Conservation (phyloP, 805 yeast species). For the Pichia paraexigua region DNA sequence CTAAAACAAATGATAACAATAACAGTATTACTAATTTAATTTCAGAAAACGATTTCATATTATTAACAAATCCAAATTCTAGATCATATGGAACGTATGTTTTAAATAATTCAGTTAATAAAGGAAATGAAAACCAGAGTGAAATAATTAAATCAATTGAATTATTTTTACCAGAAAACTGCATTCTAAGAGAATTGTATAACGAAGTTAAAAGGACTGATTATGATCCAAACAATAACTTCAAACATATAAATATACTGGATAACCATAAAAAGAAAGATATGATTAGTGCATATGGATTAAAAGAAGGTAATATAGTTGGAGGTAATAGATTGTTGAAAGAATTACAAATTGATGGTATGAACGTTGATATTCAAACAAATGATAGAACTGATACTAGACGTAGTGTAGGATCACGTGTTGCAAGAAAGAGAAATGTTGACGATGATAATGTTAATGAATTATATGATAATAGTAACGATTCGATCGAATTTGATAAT, state of each 20-base stretch:
- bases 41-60: conserved; percentile 25
- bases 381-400: conserved; percentile 4
- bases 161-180: conserved; percentile 12
- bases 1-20: background rate
- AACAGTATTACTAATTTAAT: background rate
- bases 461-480: background rate
- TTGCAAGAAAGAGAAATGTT: background rate
- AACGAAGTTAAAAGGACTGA: conserved; percentile 8
- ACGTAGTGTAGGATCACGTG: conserved; percentile 2
- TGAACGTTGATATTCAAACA: conserved; percentile 5
- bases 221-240: background rate
- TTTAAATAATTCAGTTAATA: conserved; percentile 15
- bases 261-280: conserved; percentile 3
- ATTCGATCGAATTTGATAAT: background rate
- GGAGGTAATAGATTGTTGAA: conserved; percentile 4
- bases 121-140: conserved; percentile 15
- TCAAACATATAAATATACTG: background rate
- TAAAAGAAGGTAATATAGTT: background rate
- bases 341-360: conserved; percentile 10
- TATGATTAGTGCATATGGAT: conserved; percentile 9
- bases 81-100: conserved; percentile 20
- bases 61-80: conserved; percentile 23
- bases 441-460: background rate
- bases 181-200: conserved; percentile 6
- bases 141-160: conserved; percentile 14